Evolutionary conservation across 257 asterid species (phyloP), one percentile per base, ranked within the genome.

Genomic region (Ophiorrhiza pumila): DNA sequence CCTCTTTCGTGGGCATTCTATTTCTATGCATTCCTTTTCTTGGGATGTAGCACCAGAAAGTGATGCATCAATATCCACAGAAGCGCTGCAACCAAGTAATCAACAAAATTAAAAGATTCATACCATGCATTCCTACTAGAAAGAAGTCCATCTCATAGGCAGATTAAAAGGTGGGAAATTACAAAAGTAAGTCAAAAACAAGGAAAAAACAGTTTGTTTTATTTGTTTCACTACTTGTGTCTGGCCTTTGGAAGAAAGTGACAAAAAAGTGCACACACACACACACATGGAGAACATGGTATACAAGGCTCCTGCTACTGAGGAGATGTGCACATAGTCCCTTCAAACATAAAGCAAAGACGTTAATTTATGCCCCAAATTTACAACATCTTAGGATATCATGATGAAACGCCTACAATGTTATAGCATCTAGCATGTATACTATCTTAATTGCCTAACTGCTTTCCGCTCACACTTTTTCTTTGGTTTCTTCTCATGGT

Each of bases 1-100:
- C 98, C 96, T 92, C 93, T 90, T 92, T 67, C 87, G 71, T n/a
- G 79, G 88, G 66, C 81, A 78, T 69, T 85, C 96, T 67, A 82
- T 78, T 49, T 89, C 88, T 37, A 80, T 71, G 69, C 74, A 77
- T 46, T 90, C 92, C 61, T 79, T 85, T 71, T 77, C 85, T 77
- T 79, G 96, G 13, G 84, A 86, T 32, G 84, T 72, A 66, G 84
- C 80, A 73, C 84, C 86, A 78, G 84, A 65, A 46, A 79, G 72
- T 22, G 88, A 85, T 56, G 76, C 84, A 72, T 86, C 90, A 23
- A 81, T 67, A 34, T 80, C 81, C 75, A 74, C 85, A 47, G 77
- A 73, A 65, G 80, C 32, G 1, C 94, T 90, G 87, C 81, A 80
- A 67, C 61, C 65, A 77, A 68, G 73, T 22, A 72, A 71, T n/a